Base-by-base conservation (phyloP, 2,329 filamentous ascomycete genomes). In the Colletotrichum destructivum region DNA sequence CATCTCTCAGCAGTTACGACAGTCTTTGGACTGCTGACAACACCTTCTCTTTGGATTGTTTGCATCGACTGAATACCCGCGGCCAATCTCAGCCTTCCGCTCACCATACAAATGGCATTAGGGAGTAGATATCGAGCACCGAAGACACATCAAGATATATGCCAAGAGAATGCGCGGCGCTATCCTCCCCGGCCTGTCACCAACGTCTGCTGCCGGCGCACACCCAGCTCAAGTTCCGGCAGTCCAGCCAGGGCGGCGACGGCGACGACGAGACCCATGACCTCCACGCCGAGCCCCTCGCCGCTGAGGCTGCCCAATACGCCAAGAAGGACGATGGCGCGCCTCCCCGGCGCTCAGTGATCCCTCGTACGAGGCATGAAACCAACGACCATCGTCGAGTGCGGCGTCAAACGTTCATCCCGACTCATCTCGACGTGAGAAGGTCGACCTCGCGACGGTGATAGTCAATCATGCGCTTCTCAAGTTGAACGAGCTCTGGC, bases 191-290 rank as follows among this genome's bases (percentile, higher is more conserved):
- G 62, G 96, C 95, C 77, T 98, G 98, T 86, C 96, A 99, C 81
- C 96, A 98, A 83, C 93, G 96, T 77, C 92, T 98, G 16, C 91
- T 98, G 16, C 96, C 96, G 44, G 96, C 96, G 42, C 93, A 99
- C 82, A 98, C 94, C 15, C 91, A 94, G 75, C 91, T 99, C 79
- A 99, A 99, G 85, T 93, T 92, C 80, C 90, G 94, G 86, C 91
- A 89, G 59, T 86, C 93, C n/a, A 95, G 95, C 55, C 96, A 99
- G 85, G 96, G 96, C 77, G 94, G 94, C 75, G 92, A 91, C 75
- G 92, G 92, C 46, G 94, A 97, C 75, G 83, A 88, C 75, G 84
- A 88, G 69, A 72, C 79, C 66, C 94, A 93, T 79, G 96, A 99
- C 81, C 89, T 99, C 64, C 92, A 94, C 76, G 93, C 95, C 57